Percentiles rank a stretch among this genome's conserved stretches.
phyloP scores from a whole-genome alignment of 2,329 filamentous ascomycete genomes.

The Lecanosticta acicola region DNA sequence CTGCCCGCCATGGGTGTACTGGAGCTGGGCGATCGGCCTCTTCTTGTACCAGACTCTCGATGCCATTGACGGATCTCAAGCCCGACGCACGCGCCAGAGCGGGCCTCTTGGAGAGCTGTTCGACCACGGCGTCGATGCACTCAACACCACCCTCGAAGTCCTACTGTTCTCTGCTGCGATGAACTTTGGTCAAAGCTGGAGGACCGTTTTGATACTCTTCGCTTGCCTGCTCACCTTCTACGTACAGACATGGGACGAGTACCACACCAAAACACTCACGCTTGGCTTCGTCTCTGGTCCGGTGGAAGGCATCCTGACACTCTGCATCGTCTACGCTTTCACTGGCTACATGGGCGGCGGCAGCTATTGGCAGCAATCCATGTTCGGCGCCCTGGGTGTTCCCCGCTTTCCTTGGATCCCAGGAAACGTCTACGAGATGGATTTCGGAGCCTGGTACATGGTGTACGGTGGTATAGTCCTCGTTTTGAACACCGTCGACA shows the following conservation, averaged over 20 bases:
- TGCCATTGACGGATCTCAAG: constrained; percentile 89
- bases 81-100: constrained; percentile 85
- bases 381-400: constrained; percentile 67
- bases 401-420: constrained; percentile 61
- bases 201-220: constrained; percentile 76
- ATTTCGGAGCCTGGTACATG: constrained; percentile 91
- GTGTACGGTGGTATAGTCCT: constrained; percentile 76
- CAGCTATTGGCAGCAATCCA: constrained; percentile 85
- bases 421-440: constrained; percentile 64
- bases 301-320: constrained; percentile 84
- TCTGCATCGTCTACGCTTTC: constrained; percentile 73
- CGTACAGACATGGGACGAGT: constrained; percentile 98
- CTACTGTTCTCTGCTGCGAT: constrained; percentile 86
- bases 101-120: constrained; percentile 94
- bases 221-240: constrained; percentile 92
- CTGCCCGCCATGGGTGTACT: constrained; percentile 93
- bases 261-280: constrained; percentile 93
- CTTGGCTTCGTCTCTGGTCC: constrained; percentile 89
- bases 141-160: constrained; percentile 92
- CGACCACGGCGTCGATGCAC: constrained; percentile 93
- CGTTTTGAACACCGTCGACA: constrained; percentile 76
- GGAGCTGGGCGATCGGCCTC: constrained; percentile 79
- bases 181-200: constrained; percentile 90
- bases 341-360: constrained; percentile 78
- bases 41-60: constrained; percentile 99